Evolutionary conservation across 495 filamentous ascomycete genomes (phyloP), one percentile per base, ranked within the genome.

Genomic region (Tuber indicum): DNA sequence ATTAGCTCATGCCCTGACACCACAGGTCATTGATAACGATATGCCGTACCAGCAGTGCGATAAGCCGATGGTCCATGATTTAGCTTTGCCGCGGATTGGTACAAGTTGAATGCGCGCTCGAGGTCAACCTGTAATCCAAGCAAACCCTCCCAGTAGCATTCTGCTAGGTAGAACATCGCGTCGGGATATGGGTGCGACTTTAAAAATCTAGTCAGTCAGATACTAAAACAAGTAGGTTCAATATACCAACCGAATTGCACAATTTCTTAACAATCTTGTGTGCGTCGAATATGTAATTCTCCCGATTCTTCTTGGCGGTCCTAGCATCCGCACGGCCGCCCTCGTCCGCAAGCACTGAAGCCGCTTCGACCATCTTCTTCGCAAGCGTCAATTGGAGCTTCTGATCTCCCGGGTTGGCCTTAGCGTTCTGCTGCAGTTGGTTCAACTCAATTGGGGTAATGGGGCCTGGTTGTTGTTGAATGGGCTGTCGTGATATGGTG

Each of bases 101-200:
- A 99, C 8, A 98, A 87, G 21, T 88, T 88, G 85, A 97, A 99
- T 0, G 96, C 96, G 85, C 97, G 93, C 81, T 94, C 94, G 52
- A 91, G 88, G 79, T 98, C 95, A 0, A 88, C 86, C 77, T 94
- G 90, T 43, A 93, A 86, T 36, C 90, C 92, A 2, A 93, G 83
- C 3, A 82, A 77, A 43, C 94, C 94, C 74, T 92, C 90, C 32
- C 94, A 96, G 73, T 94, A 90, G 84, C 91, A 94, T 84, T 98
- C 95, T 17, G 94, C 96, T 45, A 97, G 85, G 82, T 92, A 97
- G 86, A 99, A 99, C 87, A 95, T 95, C 41, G 96, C 96, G 17
- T 97, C 95, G 0, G 91, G 84, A 80, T 93, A 90, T 6, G 89
- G 88, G 32, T 84, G 82, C 9, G 75, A 70, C 82, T 83, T 74